Conservation (phyloP, 1,284 basidiomycete genomes). For the Trichosporon asahii region DNA sequence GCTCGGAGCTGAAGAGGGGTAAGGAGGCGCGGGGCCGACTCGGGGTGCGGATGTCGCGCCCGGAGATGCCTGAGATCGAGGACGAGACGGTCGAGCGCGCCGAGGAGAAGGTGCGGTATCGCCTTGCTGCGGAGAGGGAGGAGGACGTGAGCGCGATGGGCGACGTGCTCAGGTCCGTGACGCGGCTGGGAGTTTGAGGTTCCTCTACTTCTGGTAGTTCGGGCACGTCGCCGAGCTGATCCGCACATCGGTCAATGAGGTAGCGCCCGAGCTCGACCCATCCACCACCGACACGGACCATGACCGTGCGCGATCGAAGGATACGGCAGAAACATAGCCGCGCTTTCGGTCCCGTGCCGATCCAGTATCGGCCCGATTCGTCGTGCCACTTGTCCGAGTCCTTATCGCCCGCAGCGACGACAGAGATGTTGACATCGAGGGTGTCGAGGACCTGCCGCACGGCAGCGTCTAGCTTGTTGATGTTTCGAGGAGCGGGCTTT, state of each 20-base stretch:
- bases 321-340: conserved; percentile 86
- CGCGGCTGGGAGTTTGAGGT: not conserved
- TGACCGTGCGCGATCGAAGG: conserved; percentile 83
- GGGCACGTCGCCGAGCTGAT: conserved; percentile 56
- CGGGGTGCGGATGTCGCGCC: not conserved
- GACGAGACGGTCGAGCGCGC: not conserved
- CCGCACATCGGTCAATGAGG: conserved; percentile 77
- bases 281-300: conserved; percentile 93
- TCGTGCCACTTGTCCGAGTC: conserved; percentile 63
- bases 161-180: not conserved
- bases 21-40: not conserved
- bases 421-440: conserved; percentile 72
- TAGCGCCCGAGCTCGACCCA: conserved; percentile 89
- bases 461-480: conserved; percentile 83
- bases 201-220: conserved; percentile 26
- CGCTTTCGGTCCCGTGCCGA: conserved; percentile 74
- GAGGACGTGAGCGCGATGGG: conserved; percentile 9
- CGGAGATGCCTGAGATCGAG: not conserved
- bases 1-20: not conserved
- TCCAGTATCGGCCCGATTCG: conserved; percentile 92
- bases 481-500: conserved; percentile 53
- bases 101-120: not conserved
- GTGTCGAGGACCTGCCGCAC: conserved; percentile 86
- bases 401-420: conserved; percentile 63
- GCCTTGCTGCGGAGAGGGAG: conserved; percentile 3